Base-by-base conservation (phyloP, 345 rosid genomes). In the Aquilaria malaccensis region DNA sequence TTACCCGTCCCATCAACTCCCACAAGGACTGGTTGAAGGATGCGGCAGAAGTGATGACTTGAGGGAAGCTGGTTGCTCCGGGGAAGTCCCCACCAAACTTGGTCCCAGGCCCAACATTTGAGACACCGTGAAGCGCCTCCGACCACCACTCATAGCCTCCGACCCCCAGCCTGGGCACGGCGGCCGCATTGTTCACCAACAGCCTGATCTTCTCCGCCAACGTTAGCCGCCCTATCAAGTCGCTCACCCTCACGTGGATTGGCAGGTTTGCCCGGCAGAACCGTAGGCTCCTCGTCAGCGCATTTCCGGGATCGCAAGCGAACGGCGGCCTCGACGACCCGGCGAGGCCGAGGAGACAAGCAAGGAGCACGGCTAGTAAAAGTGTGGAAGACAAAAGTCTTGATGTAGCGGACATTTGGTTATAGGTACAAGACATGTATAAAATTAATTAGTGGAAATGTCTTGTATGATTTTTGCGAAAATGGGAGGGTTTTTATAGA, bases 71-170 rank as follows among this genome's bases (percentile, higher is more conserved):
- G 15, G 99, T 90, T 58, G 99, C 99, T 0, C 75, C 83, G 1
- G 83, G 88, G 60, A 88, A 82, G 30, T 74, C 72, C 33, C 96
- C 92, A 43, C 86, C 84, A 46, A 94, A 88, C 75, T 69, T 85
- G 29, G 81, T 46, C 2, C 97, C 97, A 0, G 81, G 97, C 22
- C 97, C 97, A 0, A 77, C 83, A 62, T 86, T 73, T 22, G 99
- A 81, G 45, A 94, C 84, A 0, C 99, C 99, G 5, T 94, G 99
- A 7, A 94, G 89, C 0, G 99, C 99, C 78, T 90, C 99, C 0
- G 95, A 84, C 99, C 99, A 94, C 99, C 99, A 94, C 81, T 94
- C 91, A 61, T 94, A 94, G 0, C 87, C 87, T 30, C 77, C 88
- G 53, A 94, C 79, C 31, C 96, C 97, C 6, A 94, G 83, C 37